These are phyloP conservation scores for Golovinomyces cichoracearum DNA, from an alignment of 2,329 filamentous ascomycete species.

Conservation along the genomic window DNA sequence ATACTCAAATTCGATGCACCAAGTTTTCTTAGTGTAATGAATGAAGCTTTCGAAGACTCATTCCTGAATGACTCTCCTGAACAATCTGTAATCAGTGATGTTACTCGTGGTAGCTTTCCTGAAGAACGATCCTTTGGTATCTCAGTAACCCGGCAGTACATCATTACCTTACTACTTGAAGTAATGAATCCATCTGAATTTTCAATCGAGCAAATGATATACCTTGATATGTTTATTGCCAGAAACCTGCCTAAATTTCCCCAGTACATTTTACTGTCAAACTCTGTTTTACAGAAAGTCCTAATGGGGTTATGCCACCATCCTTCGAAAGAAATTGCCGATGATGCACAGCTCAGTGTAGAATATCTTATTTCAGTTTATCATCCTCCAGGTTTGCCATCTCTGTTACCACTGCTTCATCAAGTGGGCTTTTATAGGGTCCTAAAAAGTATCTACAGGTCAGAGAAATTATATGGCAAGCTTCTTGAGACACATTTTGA, in stretches of 20 bases:
- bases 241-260: slow-evolving; percentile 90
- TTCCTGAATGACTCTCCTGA: slow-evolving; percentile 67
- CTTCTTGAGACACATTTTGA: slow-evolving; percentile 64
- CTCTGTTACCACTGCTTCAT: slow-evolving; percentile 51
- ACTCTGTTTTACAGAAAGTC: slow-evolving; percentile 58
- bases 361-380: slow-evolving; percentile 89
- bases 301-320: slow-evolving; percentile 64
- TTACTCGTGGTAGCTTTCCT: slow-evolving; percentile 29
- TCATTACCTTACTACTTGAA: slow-evolving; percentile 71
- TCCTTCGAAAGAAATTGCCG: slow-evolving; percentile 51
- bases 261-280: slow-evolving; percentile 76
- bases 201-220: slow-evolving; percentile 58
- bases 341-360: slow-evolving; percentile 88
- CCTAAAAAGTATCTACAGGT: slow-evolving; percentile 63
- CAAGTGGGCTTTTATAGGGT: slow-evolving; percentile 72
- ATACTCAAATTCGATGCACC: slow-evolving; percentile 72
- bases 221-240: slow-evolving; percentile 95
- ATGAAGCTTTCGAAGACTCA: slow-evolving; percentile 87
- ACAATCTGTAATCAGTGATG: slow-evolving; percentile 18
- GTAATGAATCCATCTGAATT: slow-evolving; percentile 65
- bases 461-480: slow-evolving; percentile 53
- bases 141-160: slow-evolving; percentile 71
- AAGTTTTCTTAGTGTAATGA: slow-evolving; percentile 81
- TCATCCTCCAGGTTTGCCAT: slow-evolving; percentile 56
- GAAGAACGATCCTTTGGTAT: slow-evolving; percentile 41